Evolutionary conservation across 148 eudicot genomes (phyloP).

Genomic region (Camellia sinensis): DNA sequence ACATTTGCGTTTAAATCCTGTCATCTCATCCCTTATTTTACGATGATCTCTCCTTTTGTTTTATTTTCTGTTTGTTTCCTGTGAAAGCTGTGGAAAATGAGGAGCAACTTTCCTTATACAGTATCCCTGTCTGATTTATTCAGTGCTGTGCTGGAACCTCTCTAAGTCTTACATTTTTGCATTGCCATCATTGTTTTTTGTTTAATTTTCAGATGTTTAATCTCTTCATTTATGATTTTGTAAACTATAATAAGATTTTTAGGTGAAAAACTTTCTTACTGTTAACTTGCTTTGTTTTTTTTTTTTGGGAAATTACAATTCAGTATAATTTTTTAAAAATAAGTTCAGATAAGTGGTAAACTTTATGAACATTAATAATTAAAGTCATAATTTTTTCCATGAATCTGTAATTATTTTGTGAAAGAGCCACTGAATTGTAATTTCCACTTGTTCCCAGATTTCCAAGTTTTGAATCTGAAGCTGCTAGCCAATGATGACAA

Average conservation of each 20-base stretch:
- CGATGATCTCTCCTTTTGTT: no score
- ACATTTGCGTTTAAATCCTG: no score
- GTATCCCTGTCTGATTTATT: slow-evolving; percentile 8
- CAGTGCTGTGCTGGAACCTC: background rate
- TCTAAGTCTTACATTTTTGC: background rate
- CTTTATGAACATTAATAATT: no score
- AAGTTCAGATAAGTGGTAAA: no score
- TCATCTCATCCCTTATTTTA: no score
- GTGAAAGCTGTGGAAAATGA: background rate
- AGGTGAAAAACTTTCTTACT: no score
- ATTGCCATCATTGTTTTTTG: background rate
- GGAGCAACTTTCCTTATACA: background rate
- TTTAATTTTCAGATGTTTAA: background rate
- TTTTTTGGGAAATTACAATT: background rate
- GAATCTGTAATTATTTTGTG: no score
- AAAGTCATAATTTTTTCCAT: no score
- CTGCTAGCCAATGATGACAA: slow-evolving; percentile 28
- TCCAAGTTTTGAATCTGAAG: no score
- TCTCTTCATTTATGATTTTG: background rate
- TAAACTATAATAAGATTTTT: background rate
- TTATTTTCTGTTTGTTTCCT: background rate
- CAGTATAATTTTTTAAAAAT: no score
- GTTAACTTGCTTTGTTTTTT: background rate
- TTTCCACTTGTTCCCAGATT: no score
- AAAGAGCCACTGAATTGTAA: no score